These are phyloP conservation scores for Candida railenensis DNA, from an alignment of 805 yeast species.

Conservation along the genomic window DNA sequence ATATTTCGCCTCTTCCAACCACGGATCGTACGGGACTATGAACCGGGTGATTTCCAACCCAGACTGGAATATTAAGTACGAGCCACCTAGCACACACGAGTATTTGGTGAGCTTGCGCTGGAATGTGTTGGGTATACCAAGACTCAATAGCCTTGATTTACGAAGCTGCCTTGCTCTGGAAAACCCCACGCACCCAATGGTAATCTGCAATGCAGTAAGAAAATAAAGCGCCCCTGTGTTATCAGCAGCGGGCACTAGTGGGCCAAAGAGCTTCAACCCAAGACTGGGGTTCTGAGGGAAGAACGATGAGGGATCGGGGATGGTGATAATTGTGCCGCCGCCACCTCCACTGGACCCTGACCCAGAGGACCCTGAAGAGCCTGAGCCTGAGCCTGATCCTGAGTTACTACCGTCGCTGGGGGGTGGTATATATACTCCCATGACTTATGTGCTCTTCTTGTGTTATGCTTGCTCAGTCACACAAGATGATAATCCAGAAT, in stretches of 20 bases:
- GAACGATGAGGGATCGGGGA: constrained; percentile 18
- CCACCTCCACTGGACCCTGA: constrained; percentile 5
- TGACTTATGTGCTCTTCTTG: constrained; percentile 6
- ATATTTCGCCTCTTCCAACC: constrained; percentile 64
- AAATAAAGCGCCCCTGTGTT: constrained; percentile 53
- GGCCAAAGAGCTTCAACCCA: constrained; percentile 67
- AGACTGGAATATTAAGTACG: constrained; percentile 49
- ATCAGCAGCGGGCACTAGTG: constrained; percentile 72
- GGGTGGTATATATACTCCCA: constrained; percentile 40
- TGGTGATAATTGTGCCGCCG: constrained; percentile 11
- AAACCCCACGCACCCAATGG: constrained; percentile 39
- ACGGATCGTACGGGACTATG: constrained; percentile 55
- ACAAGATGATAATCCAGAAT: too few species aligned
- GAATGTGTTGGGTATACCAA: constrained; percentile 12
- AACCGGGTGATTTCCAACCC: constrained; percentile 57
- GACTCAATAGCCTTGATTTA: constrained; percentile 8
- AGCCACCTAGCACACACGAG: constrained; percentile 31
- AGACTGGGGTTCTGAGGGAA: constrained; percentile 47
- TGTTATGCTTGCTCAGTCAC: not conserved
- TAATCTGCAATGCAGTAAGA: constrained; percentile 52
- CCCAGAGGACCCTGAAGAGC: not conserved
- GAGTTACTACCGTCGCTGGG: constrained; percentile 9
- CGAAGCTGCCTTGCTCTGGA: constrained; percentile 17
- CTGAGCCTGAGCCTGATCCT: not conserved
- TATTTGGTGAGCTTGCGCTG: constrained; percentile 14